These are phyloP conservation scores for Hansfordia pulvinata DNA, from an alignment of 2,329 filamentous ascomycete species.

Conservation along the genomic window DNA sequence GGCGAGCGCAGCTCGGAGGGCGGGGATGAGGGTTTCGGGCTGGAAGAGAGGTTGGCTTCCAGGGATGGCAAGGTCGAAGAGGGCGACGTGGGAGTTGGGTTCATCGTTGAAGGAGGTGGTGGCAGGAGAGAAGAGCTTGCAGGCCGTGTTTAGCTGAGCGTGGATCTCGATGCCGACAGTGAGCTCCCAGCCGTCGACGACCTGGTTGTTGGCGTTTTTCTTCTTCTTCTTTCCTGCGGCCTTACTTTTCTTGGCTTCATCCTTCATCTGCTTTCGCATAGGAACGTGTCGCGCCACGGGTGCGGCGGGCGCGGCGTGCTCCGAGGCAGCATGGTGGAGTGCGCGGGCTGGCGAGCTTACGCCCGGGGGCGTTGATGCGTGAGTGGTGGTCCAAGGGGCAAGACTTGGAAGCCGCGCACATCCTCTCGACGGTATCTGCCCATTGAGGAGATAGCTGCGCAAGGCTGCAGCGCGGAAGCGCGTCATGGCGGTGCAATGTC, in stretches of 20 bases:
- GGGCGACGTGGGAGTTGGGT: slow-evolving; percentile 77
- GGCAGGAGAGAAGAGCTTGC: slow-evolving; percentile 79
- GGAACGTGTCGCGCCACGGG: slow-evolving; percentile 24
- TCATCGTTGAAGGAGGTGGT: slow-evolving; percentile 48
- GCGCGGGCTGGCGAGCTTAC: slow-evolving; percentile 11
- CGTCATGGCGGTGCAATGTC: slow-evolving; percentile 21
- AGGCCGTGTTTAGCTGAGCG: slow-evolving; percentile 78
- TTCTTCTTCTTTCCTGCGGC: slow-evolving; percentile 27
- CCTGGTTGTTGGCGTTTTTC: slow-evolving; percentile 32
- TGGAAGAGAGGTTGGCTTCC: slow-evolving; percentile 84
- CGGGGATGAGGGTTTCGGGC: slow-evolving; percentile 68
- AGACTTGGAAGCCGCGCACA: slow-evolving; percentile 23
- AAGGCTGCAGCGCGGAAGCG: slow-evolving; percentile 28
- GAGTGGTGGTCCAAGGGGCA: too few relatives aligned
- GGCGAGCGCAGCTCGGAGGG: slow-evolving; percentile 77
- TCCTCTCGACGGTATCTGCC: slow-evolving; percentile 25
- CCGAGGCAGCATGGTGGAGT: slow-evolving; percentile 20
- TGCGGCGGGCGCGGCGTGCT: slow-evolving; percentile 10
- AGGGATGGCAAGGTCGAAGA: slow-evolving; percentile 81
- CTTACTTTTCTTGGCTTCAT: slow-evolving; percentile 42
- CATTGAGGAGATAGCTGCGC: slow-evolving; percentile 33
- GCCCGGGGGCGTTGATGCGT: too few relatives aligned
- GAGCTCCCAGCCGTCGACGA: slow-evolving; percentile 67
- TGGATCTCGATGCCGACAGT: slow-evolving; percentile 97
- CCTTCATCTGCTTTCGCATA: slow-evolving; percentile 60